These are phyloP conservation scores for Umbilicaria muhlenbergii DNA, from an alignment of 495 filamentous ascomycete species.

Conservation along the genomic window DNA sequence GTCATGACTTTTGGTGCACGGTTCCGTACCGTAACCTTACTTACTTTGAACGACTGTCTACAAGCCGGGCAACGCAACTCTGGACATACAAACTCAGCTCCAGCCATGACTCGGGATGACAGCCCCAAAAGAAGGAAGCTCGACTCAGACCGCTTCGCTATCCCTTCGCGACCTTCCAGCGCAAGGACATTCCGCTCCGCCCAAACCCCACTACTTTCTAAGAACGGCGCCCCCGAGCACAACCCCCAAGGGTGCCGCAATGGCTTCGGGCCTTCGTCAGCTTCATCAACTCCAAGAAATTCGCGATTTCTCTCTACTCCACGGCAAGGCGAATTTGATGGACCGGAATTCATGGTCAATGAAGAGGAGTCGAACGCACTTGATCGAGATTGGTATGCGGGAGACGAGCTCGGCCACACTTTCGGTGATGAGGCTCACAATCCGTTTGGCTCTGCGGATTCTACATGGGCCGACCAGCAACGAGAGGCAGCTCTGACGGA, in stretches of 20 bases:
- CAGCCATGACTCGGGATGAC: constrained; percentile 17
- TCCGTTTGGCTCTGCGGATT: constrained; percentile 50
- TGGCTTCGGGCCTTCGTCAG: constrained; percentile 16
- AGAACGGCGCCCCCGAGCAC: constrained; percentile 14
- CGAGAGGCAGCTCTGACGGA: constrained; percentile 53
- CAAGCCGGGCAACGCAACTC: no score
- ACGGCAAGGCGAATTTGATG: constrained; percentile 34
- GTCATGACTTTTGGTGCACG: no score
- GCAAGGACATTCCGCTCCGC: constrained; percentile 8
- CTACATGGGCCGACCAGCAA: constrained; percentile 54
- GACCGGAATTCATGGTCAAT: constrained; percentile 30
- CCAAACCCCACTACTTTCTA: constrained; percentile 18
- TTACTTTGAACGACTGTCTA: no score
- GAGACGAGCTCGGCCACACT: constrained; percentile 61
- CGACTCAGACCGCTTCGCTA: constrained; percentile 41
- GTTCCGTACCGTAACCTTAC: no score
- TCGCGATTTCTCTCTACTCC: constrained; percentile 29
- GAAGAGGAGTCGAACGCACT: constrained; percentile 41
- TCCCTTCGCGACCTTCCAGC: constrained; percentile 35
- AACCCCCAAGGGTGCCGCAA: constrained; percentile 15
- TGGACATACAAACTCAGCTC: neutral
- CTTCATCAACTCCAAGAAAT: constrained; percentile 32
- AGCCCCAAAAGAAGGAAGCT: constrained; percentile 48
- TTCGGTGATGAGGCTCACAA: constrained; percentile 65
- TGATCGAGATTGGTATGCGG: constrained; percentile 80